phyloP scores from a whole-genome alignment of 176 grass and related monocot genomes.

The Triticum urartu region DNA sequence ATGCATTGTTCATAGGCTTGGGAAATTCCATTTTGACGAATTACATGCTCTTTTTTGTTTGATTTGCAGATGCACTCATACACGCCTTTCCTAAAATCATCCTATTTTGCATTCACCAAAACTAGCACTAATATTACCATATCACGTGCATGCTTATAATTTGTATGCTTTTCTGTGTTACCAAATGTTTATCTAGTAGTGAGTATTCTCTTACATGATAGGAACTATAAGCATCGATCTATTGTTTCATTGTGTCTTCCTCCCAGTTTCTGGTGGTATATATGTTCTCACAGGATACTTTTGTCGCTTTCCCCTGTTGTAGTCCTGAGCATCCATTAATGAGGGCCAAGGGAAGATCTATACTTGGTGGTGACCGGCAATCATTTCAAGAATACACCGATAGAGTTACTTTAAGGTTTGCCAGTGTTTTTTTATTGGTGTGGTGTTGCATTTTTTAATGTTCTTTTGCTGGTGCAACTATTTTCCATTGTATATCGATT shows the following conservation, averaged over 20 bases:
- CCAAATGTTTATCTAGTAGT: not conserved
- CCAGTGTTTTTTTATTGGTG: not conserved
- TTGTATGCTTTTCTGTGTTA: conserved; percentile 20
- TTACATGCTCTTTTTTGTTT: conserved; percentile 19
- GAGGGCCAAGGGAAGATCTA: conserved; percentile 80
- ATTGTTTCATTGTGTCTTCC: conserved; percentile 20
- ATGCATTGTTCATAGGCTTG: conserved; percentile 22
- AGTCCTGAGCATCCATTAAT: conserved; percentile 88
- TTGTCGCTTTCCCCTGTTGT: conserved; percentile 38
- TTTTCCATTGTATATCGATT: not conserved
- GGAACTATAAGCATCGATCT: conserved; percentile 18
- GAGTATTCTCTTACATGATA: conserved; percentile 10
- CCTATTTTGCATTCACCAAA: conserved; percentile 16
- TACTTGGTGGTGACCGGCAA: conserved; percentile 84
- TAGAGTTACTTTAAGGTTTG: conserved; percentile 82
- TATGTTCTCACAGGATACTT: conserved; percentile 2
- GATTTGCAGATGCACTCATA: conserved; percentile 22
- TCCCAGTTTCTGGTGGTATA: not conserved
- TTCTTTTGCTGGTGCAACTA: conserved; percentile 7
- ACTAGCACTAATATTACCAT: conserved; percentile 1
- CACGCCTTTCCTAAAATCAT: conserved; percentile 17
- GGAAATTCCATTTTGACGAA: not conserved
- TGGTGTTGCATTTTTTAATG: conserved; percentile 3
- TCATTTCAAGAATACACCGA: conserved; percentile 71
- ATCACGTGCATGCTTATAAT: conserved; percentile 7